A percentile compares a stretch with the other conserved stretches of the same genome.
Evolutionary conservation across 2,329 filamentous ascomycete species (phyloP).

Genomic region (Claviceps paspali): DNA sequence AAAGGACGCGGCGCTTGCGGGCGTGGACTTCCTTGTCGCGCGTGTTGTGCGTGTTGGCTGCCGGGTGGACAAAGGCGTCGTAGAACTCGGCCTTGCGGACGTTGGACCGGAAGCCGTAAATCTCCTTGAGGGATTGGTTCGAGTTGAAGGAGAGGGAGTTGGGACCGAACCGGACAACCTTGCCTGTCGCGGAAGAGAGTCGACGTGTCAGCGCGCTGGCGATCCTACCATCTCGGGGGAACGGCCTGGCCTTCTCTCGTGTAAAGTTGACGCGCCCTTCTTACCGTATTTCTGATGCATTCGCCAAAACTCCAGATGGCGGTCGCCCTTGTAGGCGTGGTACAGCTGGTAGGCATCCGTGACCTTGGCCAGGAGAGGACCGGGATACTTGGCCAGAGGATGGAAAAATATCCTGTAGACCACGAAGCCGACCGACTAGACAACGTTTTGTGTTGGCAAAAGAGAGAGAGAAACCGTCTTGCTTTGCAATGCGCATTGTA

Average conservation of each 20-base stretch:
- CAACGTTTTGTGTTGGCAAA: neutral
- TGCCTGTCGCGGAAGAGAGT: slow-evolving; percentile 23
- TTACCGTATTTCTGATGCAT: slow-evolving; percentile 57
- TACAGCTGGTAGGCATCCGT: slow-evolving; percentile 54
- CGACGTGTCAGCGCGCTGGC: too few relatives aligned
- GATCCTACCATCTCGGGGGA: too few relatives aligned
- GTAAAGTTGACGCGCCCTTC: too few relatives aligned
- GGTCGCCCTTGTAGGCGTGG: slow-evolving; percentile 58
- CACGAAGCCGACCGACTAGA: slow-evolving; percentile 24
- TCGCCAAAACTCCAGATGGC: slow-evolving; percentile 57
- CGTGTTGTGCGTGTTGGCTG: slow-evolving; percentile 57
- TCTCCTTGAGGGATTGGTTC: slow-evolving; percentile 48
- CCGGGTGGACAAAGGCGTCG: slow-evolving; percentile 55
- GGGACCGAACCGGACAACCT: slow-evolving; percentile 63
- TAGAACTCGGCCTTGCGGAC: slow-evolving; percentile 59
- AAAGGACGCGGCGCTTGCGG: slow-evolving; percentile 54
- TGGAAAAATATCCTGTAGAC: slow-evolving; percentile 48
- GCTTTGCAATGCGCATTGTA: too few relatives aligned
- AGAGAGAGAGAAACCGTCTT: too few relatives aligned
- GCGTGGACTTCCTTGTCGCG: slow-evolving; percentile 55
- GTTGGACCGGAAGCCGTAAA: slow-evolving; percentile 49
- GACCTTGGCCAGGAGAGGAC: slow-evolving; percentile 46
- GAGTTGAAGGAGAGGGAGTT: slow-evolving; percentile 68
- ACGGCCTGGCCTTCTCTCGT: too few relatives aligned
- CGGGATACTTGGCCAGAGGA: slow-evolving; percentile 48